Percentiles rank a stretch among this genome's conserved stretches.
Evolutionary conservation across 257 asterid species (phyloP).

Genomic region (Solanum piurae): DNA sequence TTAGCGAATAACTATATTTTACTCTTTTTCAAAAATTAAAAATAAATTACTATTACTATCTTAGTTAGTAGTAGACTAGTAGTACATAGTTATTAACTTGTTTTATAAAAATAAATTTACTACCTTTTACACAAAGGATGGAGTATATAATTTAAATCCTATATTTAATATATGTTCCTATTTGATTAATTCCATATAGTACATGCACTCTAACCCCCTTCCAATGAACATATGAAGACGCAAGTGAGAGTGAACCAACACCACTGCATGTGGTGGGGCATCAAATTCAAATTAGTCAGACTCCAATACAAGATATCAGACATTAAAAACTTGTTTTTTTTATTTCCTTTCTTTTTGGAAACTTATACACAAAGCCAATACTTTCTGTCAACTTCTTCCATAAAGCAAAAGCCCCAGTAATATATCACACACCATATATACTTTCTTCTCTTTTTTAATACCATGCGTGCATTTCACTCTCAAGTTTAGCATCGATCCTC

Average conservation of each 20-base stretch:
- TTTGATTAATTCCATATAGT: not conserved
- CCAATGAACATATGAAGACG: not conserved
- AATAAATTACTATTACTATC: not conserved
- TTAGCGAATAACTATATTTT: not conserved
- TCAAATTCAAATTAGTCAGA: too few relatives aligned
- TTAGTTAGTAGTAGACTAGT: not conserved
- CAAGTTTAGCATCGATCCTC: slow-evolving; percentile 44
- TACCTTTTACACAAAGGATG: not conserved
- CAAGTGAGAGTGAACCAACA: not conserved
- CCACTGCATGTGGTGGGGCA: too few relatives aligned
- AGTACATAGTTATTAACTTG: not conserved
- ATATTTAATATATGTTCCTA: not conserved
- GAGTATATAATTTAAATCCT: not conserved
- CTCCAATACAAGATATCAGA: too few relatives aligned
- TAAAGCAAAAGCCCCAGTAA: slow-evolving; percentile 36
- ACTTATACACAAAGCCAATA: slow-evolving; percentile 5
- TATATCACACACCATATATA: slow-evolving; percentile 9
- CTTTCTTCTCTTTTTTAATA: slow-evolving; percentile 35
- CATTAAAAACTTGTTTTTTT: too few relatives aligned
- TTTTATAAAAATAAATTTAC: not conserved
- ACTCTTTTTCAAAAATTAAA: not conserved
- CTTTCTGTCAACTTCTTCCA: not conserved
- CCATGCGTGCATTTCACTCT: slow-evolving; percentile 19
- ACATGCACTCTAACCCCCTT: not conserved
- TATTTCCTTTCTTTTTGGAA: not conserved